Conservation (phyloP, 352 stramenopile genomes). For the Phytophthora sp. region DNA sequence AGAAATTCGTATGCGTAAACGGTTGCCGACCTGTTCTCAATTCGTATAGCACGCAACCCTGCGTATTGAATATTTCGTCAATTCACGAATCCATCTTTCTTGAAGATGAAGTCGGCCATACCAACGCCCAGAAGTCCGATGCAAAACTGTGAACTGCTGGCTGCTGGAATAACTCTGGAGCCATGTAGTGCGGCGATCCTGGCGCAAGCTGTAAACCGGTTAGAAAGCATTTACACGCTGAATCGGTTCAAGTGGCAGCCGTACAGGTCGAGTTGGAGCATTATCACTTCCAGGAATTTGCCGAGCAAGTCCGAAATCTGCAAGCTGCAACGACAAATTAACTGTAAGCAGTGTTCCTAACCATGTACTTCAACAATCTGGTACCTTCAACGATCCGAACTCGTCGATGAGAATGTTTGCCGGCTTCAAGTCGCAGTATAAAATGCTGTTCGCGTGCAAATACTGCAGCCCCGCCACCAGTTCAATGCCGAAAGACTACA, state of each 20-base stretch:
- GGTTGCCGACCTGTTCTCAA: conserved; percentile 66
- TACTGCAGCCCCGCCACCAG: conserved; percentile 87
- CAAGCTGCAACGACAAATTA: conserved; percentile 50
- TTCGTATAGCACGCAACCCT: conserved; percentile 87
- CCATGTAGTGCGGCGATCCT: conserved; percentile 92
- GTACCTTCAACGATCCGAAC: conserved; percentile 90
- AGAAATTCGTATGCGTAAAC: conserved; percentile 79
- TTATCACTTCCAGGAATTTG: conserved; percentile 75
- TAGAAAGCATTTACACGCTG: background rate
- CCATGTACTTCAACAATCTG: background rate
- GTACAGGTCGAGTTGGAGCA: conserved; percentile 37
- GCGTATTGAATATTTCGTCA: background rate
- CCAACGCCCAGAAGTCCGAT: conserved; percentile 89
- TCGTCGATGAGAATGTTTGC: conserved; percentile 93
- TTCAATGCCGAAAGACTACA: conserved; percentile 73
- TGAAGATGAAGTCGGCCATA: conserved; percentile 18
- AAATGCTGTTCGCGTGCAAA: conserved; percentile 85
- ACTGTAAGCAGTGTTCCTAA: too few species aligned
- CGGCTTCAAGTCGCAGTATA: conserved; percentile 93
- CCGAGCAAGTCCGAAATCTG: conserved; percentile 89
- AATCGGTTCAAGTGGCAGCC: background rate
- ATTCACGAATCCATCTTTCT: background rate
- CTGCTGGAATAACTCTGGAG: conserved; percentile 90
- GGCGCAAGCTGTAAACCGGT: conserved; percentile 44
- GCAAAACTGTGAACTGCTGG: conserved; percentile 88